phyloP scores from a whole-genome alignment of 176 grass and related monocot species.

The Bromus sterilis region DNA sequence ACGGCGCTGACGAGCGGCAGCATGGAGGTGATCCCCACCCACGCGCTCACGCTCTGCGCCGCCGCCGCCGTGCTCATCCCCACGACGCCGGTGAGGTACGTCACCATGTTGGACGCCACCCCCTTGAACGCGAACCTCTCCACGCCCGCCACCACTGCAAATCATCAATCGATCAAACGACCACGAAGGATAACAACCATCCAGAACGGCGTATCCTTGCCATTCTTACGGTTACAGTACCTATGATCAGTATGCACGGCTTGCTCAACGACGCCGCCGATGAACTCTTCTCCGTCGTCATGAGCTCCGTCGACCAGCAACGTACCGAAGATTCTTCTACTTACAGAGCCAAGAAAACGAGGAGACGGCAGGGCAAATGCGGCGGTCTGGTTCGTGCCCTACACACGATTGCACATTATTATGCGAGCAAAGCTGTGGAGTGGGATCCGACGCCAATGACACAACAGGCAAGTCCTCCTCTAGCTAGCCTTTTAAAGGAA shows the following conservation, averaged over 20 bases:
- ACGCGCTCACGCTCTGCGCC: conserved; percentile 67
- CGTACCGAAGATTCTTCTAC: neutral
- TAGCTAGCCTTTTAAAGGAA: neutral
- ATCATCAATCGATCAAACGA: neutral
- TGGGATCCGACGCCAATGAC: conserved; percentile 28
- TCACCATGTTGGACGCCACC: conserved; percentile 83
- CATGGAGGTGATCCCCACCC: conserved; percentile 82
- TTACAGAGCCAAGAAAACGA: neutral
- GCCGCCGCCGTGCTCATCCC: conserved; percentile 81
- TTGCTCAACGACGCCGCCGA: conserved; percentile 32
- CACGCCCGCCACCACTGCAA: conserved; percentile 77
- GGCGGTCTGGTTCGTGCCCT: neutral
- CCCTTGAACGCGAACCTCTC: conserved; percentile 92
- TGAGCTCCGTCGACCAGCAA: neutral
- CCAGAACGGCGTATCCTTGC: too few species aligned
- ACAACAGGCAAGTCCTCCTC: neutral
- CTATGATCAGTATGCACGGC: conserved; percentile 74
- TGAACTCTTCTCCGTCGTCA: conserved; percentile 16
- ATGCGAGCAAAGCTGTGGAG: neutral
- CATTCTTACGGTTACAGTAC: conserved; percentile 2
- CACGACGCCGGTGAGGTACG: conserved; percentile 65
- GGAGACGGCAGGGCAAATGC: neutral
- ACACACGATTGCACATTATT: neutral
- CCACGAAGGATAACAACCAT: neutral
- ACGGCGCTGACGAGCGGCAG: conserved; percentile 65